These are phyloP conservation scores for Hypoxylon sp. DNA, from an alignment of 2,329 filamentous ascomycete species.

Conservation along the genomic window DNA sequence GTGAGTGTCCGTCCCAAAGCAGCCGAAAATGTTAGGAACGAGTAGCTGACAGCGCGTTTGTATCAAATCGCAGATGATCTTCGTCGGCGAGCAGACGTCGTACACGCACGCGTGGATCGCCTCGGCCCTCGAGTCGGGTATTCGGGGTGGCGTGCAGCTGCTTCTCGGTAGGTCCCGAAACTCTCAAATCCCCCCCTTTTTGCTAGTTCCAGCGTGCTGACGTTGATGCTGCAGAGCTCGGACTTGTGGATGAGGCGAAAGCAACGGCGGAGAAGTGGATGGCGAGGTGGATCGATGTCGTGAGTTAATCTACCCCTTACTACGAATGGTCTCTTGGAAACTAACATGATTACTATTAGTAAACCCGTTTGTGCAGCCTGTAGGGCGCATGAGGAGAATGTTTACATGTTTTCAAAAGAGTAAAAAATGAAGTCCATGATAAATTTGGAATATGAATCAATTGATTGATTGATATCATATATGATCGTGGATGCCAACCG, in stretches of 20 bases:
- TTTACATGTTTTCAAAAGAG: too few relatives aligned
- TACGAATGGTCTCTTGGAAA: not conserved
- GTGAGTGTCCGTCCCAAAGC: conserved; percentile 45
- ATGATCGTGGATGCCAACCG: too few relatives aligned
- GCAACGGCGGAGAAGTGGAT: conserved; percentile 73
- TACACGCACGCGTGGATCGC: conserved; percentile 80
- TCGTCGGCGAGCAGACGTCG: conserved; percentile 76
- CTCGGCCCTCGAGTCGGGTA: conserved; percentile 74
- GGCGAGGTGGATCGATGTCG: conserved; percentile 71
- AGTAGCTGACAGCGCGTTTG: not conserved
- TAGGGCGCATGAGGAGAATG: too few relatives aligned
- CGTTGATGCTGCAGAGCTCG: conserved; percentile 59
- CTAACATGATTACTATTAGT: conserved; percentile 7
- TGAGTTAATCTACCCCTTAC: conserved; percentile 27
- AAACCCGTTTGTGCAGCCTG: not conserved
- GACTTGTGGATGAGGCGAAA: conserved; percentile 77
- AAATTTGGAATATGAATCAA: too few relatives aligned
- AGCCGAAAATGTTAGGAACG: not conserved
- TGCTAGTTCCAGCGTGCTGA: conserved; percentile 13
- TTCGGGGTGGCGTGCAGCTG: conserved; percentile 73
- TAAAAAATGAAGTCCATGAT: too few relatives aligned
- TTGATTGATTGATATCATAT: too few relatives aligned
- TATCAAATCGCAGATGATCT: conserved; percentile 64
- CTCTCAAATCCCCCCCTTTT: not conserved
- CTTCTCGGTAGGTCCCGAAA: conserved; percentile 64